Evolutionary conservation across 1,139 yeast genomes (phyloP), one percentile per base, ranked within the genome.

Genomic region (Cylindricascospora bacillispora): DNA sequence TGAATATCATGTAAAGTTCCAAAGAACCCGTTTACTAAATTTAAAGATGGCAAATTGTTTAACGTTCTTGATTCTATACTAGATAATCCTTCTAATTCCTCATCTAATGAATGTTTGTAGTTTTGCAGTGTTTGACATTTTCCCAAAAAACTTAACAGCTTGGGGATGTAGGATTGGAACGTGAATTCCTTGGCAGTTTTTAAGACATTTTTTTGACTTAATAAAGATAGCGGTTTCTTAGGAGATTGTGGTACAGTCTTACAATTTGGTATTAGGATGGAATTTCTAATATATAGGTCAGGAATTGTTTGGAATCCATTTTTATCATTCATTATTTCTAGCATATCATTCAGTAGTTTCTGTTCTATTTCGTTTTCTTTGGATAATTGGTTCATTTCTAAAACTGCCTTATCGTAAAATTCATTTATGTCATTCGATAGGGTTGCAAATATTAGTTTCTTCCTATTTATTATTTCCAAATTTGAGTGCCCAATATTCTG

Each of bases 401-500:
- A 33, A 23, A 54, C 48, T 0, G 65, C 60, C 18, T 54, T 53
- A 2, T 51, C 40, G 15, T 56, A 44, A 34, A 56, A 58, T 29
- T 52, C 43, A 15, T 54, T 52, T 20, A 60, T 52, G 3, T 57
- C 52, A 13, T 42, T 40, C 1, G 63, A 56, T 3, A 60, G 41
- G 10, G 51, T 45, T 7, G 47, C 49, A 29, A 59, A 59, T 9
- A 60, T 47, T 11, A 39, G 34, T 24, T 49, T 52, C 32, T 60
- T 63, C 30, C 56, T 59, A 23, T 44, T 43, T 15, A 49, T 44
- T 2, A 58, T 56, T 25, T 58, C 62, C 10, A 44, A 41, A 25
- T 54, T 47, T 1, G 63, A 55, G 31, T 58, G 56, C 1, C 65
- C 65, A 20, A 60, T 59, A 30, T 53, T 56, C 22, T 48, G 46